Base-by-base conservation (phyloP, 2,329 filamentous ascomycete species). In the Xylariaceae sp. region DNA sequence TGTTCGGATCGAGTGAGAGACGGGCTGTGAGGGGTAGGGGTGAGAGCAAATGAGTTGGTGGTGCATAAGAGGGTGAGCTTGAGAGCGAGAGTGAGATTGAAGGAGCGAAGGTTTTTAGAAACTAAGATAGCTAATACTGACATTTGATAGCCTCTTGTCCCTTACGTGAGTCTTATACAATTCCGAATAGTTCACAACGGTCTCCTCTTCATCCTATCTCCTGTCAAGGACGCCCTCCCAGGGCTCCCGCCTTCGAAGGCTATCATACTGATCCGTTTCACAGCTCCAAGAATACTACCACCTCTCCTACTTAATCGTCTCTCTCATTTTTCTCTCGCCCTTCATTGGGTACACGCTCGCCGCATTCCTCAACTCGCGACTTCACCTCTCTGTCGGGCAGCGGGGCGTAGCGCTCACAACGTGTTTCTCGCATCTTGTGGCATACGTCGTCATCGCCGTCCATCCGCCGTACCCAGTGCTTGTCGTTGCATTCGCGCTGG, bases 401-500 rank as follows among this genome's bases (percentile, higher is more conserved):
- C 84, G 88, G 57, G 88, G 88, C 2, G 79, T 90, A 2, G 84
- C 84, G 1, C 60, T 86, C 19, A 69, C 88, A 12, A 81, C 75
- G 2, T 81, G 86, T 0, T 56, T 69, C 0, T 82, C 79, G 60
- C 87, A 89, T 63, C 58, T 89, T 1, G 47, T 82, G n/a, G 76
- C 86, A 6, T 90, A 88, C 61, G 70, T 83, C 39, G 73, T 87
- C 48, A 79, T 86, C 36, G 75, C 79, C 0, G 63, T 81, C 5
- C 87, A 89, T 64, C 87, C 87, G 1, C 84, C 86, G 0, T 89
- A 85, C 59, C 82, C 84, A 0, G 82, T 82, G 1, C 71, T 90
- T 0, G 80, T 88, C 1, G 64, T 89, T 11, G 77, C 82, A 10
- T 88, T 86, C 63, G 78, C 83, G 55, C 66, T 90, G 2, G 82